phyloP scores from a whole-genome alignment of 148 eudicot genomes.

The Chenopodium album region DNA sequence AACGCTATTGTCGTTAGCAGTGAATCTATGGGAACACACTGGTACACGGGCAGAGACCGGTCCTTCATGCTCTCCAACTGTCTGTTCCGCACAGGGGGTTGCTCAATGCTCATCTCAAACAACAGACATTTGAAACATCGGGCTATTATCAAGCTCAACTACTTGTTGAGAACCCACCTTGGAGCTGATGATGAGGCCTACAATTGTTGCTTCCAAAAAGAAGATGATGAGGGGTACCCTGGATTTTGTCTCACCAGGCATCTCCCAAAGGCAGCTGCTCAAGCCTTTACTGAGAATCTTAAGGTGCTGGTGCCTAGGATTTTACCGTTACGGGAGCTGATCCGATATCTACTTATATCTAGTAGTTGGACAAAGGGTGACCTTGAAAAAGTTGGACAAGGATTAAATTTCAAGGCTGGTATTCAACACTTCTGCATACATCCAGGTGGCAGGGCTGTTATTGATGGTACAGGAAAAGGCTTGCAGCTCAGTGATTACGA shows the following conservation, averaged over 20 bases:
- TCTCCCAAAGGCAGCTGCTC: constrained; percentile 61
- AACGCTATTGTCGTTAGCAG: constrained; percentile 63
- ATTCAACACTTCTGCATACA: constrained; percentile 81
- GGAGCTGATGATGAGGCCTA: constrained; percentile 69
- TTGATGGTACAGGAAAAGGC: constrained; percentile 66
- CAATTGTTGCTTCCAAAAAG: constrained; percentile 67
- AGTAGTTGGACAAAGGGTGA: constrained; percentile 22
- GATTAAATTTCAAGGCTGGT: constrained; percentile 56
- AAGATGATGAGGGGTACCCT: constrained; percentile 47
- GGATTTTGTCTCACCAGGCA: constrained; percentile 61
- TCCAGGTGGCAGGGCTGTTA: constrained; percentile 84
- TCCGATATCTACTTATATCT: constrained; percentile 38
- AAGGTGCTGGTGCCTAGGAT: constrained; percentile 49
- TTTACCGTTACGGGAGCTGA: constrained; percentile 48
- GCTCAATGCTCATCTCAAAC: constrained; percentile 77
- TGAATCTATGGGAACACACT: constrained; percentile 67
- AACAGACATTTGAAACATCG: constrained; percentile 30
- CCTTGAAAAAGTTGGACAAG: constrained; percentile 30
- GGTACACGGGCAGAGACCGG: constrained; percentile 72
- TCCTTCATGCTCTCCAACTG: constrained; percentile 87
- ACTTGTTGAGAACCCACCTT: constrained; percentile 59
- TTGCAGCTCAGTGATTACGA: constrained; percentile 53
- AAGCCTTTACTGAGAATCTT: constrained; percentile 51
- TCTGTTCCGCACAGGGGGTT: constrained; percentile 74
- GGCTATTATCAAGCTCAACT: constrained; percentile 55